Base-by-base conservation (phyloP, 2,329 filamentous ascomycete genomes). In the Dothideomycetes sp. region DNA sequence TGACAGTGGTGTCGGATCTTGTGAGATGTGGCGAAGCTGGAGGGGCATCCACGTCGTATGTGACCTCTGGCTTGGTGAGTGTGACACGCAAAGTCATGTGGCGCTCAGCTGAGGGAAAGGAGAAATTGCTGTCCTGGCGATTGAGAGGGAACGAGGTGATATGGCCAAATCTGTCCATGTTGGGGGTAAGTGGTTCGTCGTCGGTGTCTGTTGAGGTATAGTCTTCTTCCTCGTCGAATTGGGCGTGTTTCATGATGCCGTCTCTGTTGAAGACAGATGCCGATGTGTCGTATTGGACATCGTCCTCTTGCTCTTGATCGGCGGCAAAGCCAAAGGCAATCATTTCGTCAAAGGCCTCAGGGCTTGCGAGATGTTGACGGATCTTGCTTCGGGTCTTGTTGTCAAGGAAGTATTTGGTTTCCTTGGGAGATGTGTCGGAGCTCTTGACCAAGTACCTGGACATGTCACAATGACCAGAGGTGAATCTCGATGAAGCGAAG, bases 11-110 rank as follows among this genome's bases (percentile, higher is more conserved):
- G n/a, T n/a, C n/a, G n/a, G n/a, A n/a, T n/a, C n/a, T n/a, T n/a
- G n/a, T n/a, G n/a, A n/a, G n/a, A n/a, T n/a, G n/a, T n/a, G n/a
- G n/a, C n/a, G n/a, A n/a, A n/a, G n/a, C n/a, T n/a, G n/a, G n/a
- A n/a, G n/a, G n/a, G n/a, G n/a, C 71, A 9, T 81, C 76, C 47
- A 89, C 82, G 47, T 80, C 71, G 4, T 80, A 80, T 29, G 87
- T 79, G 33, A 96, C 71, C 57, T 96, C 89, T 0, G 87, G 84
- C 33, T 88, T 73, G 3, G 91, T 96, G 41, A 96, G 72, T 0
- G 89, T 96, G 87, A 96, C 94, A 34, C 88, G 84, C 34, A 96
- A 65, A 3, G 91, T 96, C 88, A 95, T 95, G 60, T 96, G 88
- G 23, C 88, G 75, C 41, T 76, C 81, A 23, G 73, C 60, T 57